Conservation (phyloP, 495 filamentous ascomycete genomes). For the Aspergillus asperescens region DNA sequence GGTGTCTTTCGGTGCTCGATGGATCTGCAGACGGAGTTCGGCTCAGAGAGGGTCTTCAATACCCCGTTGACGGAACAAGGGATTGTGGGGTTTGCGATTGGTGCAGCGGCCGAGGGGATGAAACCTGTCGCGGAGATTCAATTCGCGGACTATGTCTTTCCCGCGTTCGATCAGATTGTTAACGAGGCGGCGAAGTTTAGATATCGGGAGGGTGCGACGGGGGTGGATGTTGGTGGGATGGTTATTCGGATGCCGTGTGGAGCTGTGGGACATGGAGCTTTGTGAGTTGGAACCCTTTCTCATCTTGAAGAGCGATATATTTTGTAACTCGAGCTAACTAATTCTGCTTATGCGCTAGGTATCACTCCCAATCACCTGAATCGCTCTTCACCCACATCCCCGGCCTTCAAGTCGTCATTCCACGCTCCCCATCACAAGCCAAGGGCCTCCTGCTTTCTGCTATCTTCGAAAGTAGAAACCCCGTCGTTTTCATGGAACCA, state of each 20-base stretch:
- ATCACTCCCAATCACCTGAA: slow-evolving; percentile 93
- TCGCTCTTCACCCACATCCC: slow-evolving; percentile 89
- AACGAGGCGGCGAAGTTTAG: slow-evolving; percentile 94
- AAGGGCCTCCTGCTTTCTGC: slow-evolving; percentile 80
- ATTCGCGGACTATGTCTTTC: slow-evolving; percentile 96
- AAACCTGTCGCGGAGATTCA: slow-evolving; percentile 93
- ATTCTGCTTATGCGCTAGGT: slow-evolving; percentile 37
- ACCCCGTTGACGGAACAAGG: slow-evolving; percentile 93
- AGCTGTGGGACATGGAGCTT: slow-evolving; percentile 88
- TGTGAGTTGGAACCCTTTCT: slow-evolving; percentile 47
- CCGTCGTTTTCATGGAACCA: slow-evolving; percentile 94
- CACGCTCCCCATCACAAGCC: slow-evolving; percentile 83
- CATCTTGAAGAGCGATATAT: neutral
- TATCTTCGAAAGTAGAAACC: slow-evolving; percentile 78
- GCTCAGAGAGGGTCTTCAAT: slow-evolving; percentile 88
- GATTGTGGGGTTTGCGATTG: slow-evolving; percentile 90
- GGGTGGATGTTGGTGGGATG: slow-evolving; percentile 66
- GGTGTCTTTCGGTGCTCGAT: slow-evolving; percentile 95
- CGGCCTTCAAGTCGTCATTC: slow-evolving; percentile 83
- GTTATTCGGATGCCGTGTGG: slow-evolving; percentile 94
- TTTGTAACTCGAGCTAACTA: slow-evolving; percentile 6
- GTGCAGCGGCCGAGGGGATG: slow-evolving; percentile 85
- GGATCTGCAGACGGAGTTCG: slow-evolving; percentile 82
- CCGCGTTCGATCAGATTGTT: slow-evolving; percentile 94
- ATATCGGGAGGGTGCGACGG: slow-evolving; percentile 74